Evolutionary conservation across 306 rosid species (phyloP).

Genomic region (Castanopsis chinensis): DNA sequence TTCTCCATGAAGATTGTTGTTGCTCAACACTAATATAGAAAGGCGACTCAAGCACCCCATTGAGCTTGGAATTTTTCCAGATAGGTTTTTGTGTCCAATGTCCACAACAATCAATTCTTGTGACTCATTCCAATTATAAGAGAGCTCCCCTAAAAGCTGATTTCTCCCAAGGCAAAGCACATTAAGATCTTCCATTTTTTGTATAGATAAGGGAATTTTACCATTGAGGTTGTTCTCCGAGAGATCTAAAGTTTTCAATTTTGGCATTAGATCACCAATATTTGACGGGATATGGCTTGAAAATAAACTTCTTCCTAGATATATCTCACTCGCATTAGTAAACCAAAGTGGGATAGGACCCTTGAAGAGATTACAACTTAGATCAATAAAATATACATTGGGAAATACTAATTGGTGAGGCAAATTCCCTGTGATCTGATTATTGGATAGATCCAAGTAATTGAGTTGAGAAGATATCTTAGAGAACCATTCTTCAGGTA

Average conservation of each 20-base stretch:
- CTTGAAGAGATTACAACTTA: too few relatives aligned
- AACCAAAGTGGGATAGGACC: too few relatives aligned
- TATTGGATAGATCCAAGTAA: neutral
- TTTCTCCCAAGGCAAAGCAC: neutral
- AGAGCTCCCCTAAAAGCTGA: neutral
- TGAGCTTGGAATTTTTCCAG: neutral
- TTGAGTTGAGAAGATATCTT: neutral
- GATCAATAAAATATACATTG: neutral
- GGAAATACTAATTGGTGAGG: too few relatives aligned
- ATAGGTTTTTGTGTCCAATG: constrained; percentile 16
- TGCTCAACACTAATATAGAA: neutral
- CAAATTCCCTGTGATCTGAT: neutral
- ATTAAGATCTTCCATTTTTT: too few relatives aligned
- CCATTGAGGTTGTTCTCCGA: neutral
- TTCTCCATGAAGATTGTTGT: constrained; percentile 7
- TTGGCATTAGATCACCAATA: constrained; percentile 13
- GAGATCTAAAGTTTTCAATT: neutral
- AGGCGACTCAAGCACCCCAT: neutral
- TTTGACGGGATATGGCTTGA: constrained; percentile 18
- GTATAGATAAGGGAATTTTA: constrained; percentile 6
- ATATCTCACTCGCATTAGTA: neutral
- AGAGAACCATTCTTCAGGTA: constrained; percentile 7
- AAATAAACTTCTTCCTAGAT: constrained; percentile 6
- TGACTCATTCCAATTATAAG: neutral
- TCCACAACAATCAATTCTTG: neutral